Evolutionary conservation across 1,284 basidiomycete genomes (phyloP), one percentile per base, ranked within the genome.

Genomic region (Golubevia pallescens): DNA sequence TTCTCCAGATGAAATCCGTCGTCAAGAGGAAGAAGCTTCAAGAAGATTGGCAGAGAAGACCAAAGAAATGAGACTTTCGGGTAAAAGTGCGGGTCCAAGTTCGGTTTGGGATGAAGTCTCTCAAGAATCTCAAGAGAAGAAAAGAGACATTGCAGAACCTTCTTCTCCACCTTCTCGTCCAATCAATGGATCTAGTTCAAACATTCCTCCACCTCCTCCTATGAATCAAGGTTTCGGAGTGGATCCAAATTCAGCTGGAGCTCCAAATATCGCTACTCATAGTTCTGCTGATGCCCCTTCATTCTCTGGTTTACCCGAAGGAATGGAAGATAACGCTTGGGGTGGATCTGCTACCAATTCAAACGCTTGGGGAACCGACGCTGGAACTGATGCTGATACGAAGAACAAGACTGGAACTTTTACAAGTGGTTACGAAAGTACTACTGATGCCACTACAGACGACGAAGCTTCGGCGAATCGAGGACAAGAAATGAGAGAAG

Each of bases 11-110:
- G 79, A 81, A 64, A 74, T 77, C 64, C 72, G 70, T 62, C 62
- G 78, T 42, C 80, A 82, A 60, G 82, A 85, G 70, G 75, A 81
- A 62, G 79, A 79, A 58, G 77, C 77, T 1, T 69, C 78, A 62
- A 67, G 72, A 10, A 61, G 72, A 24, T 66, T 81, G n/a, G 78
- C 76, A 10, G 79, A 81, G 60, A 81, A 80, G 70, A 81, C 75
- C 7, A 64, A 70, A 10, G 70, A 77, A 56, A 77, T 77, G 73
- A 71, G 76, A 38, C 66, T 75, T 68, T 73, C 66, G 2, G 70
- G 67, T 28, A 67, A 77, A 57, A 69, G 69, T 34, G 69, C 73
- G 19, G 68, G 70, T 13, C 76, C 78, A 10, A 63, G 69, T 48
- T 62, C 70, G 6, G 73, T 83, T 19, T 83, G 81, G 80, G 71